These are phyloP conservation scores for Fusarium praegraminearum DNA, from an alignment of 2,329 filamentous ascomycete genomes.

Conservation along the genomic window DNA sequence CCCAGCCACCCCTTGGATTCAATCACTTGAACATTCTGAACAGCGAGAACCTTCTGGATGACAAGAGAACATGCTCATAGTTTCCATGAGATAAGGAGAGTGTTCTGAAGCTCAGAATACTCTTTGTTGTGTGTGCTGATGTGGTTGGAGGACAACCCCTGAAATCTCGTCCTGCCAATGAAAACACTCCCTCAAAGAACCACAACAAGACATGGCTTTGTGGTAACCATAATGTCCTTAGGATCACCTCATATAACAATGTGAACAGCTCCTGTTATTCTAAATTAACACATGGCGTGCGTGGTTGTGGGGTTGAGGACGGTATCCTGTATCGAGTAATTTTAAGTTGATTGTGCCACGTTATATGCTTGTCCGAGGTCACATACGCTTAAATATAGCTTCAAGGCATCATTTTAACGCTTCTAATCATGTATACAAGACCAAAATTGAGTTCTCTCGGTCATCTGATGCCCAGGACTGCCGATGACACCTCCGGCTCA, in stretches of 20 bases:
- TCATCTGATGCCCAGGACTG: neutral
- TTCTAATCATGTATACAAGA: neutral
- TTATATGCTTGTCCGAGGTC: neutral
- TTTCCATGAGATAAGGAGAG: neutral
- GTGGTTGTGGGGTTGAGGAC: neutral
- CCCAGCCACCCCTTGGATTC: neutral
- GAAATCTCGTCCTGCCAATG: neutral
- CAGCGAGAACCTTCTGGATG: neutral
- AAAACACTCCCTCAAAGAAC: neutral
- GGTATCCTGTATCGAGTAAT: neutral
- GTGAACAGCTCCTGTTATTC: too few species aligned
- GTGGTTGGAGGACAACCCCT: neutral
- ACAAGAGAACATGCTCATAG: neutral
- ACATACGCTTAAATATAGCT: neutral
- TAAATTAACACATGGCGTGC: neutral
- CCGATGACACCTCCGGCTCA: neutral
- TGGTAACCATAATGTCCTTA: neutral
- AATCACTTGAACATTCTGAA: neutral
- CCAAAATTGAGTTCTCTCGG: too few species aligned
- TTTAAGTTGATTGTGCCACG: neutral
- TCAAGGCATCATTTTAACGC: rapidly evolving
- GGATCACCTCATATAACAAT: rapidly evolving
- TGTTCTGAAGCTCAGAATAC: neutral
- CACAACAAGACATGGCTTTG: neutral
- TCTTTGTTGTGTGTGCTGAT: neutral